Base-by-base conservation (phyloP, 768 basidiomycete species). In the Boletus eberwhitei region DNA sequence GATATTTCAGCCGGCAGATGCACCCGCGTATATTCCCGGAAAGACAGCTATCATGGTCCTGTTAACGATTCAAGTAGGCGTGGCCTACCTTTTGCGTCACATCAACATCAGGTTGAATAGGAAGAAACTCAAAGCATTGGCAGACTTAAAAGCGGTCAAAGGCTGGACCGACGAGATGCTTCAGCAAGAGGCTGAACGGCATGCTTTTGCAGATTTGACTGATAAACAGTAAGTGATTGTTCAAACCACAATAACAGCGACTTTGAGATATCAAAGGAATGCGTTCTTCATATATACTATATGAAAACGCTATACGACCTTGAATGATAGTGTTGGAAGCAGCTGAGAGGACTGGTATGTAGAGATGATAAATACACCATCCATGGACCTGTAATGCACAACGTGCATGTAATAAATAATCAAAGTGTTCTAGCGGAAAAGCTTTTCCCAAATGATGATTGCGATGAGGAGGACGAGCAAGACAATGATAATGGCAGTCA, bases 401-500 rank as follows among this genome's bases (percentile, higher is more conserved):
- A 60, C 21, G 54, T 55, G 58, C 51, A 49, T 46, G 49, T 24
- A 47, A 71, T 59, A 50, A 58, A 52, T 50, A 51, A 53, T 35
- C 16, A 44, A 36, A 61, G 1, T 35, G 35, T 21, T 48, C 62
- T 71, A 79, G 59, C 76, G 77, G 50, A 84, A 73, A 22, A 84
- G 71, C 68, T 95, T 95, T 67, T 83, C 83, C 84, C 88, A 93
- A 8, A 90, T 69, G 51, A 96, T 87, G 60, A 94, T 77, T 24
- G 75, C 75, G 59, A 98, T 95, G 46, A 98, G 82, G 4, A 94
- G 67, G 48, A 96, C 75, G 35, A 98, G 86, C 29, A 98, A 83
- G 53, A 77, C 74, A 53, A 99, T 87, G 63, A 98, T 98, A 38
- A 82, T 87, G 37, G 74, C 88, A 6, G 94, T 98, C 45, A 97